A percentile compares a stretch with the other conserved stretches of the same genome.
Conservation (phyloP, 164 flowering plant genomes). For the Chloranthus sessilifolius region DNA sequence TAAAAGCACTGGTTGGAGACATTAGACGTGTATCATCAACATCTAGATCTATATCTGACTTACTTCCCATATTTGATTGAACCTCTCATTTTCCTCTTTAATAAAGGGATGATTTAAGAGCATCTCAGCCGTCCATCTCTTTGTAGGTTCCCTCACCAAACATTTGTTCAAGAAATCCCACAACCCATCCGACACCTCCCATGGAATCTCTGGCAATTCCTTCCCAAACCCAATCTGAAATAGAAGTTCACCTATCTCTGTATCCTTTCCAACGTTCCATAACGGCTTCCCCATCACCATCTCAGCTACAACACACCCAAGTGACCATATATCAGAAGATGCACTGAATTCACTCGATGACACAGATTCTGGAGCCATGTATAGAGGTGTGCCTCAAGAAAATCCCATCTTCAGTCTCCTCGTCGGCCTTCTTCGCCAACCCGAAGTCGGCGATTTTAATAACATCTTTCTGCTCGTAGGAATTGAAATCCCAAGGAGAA, state of each 20-base stretch:
- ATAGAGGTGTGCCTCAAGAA: constrained; percentile 51
- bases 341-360: constrained; percentile 22
- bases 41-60: too few relatives aligned
- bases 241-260: constrained; percentile 21
- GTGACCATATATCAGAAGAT: constrained; percentile 52
- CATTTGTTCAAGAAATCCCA: constrained; percentile 50
- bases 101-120: constrained; percentile 56
- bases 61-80: too few relatives aligned
- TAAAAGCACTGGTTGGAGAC: too few relatives aligned
- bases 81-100: constrained; percentile 9
- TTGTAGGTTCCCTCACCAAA: constrained; percentile 35
- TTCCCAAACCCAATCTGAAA: constrained; percentile 28
- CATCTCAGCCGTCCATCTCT: constrained; percentile 67
- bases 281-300: constrained; percentile 47
- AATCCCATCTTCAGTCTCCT: neutral
- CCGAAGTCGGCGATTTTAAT: constrained; percentile 83
- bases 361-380: constrained; percentile 58
- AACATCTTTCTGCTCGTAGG: too few relatives aligned
- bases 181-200: constrained; percentile 32
- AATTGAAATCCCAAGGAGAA: constrained; percentile 12
- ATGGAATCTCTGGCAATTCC: constrained; percentile 42
- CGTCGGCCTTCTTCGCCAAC: constrained; percentile 36
- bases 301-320: constrained; percentile 57
- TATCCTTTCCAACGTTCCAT: constrained; percentile 22
- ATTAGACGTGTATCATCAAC: too few relatives aligned